Evolutionary conservation across 2,329 filamentous ascomycete species (phyloP).

Genomic region (Chrysosphaeria jannelii): DNA sequence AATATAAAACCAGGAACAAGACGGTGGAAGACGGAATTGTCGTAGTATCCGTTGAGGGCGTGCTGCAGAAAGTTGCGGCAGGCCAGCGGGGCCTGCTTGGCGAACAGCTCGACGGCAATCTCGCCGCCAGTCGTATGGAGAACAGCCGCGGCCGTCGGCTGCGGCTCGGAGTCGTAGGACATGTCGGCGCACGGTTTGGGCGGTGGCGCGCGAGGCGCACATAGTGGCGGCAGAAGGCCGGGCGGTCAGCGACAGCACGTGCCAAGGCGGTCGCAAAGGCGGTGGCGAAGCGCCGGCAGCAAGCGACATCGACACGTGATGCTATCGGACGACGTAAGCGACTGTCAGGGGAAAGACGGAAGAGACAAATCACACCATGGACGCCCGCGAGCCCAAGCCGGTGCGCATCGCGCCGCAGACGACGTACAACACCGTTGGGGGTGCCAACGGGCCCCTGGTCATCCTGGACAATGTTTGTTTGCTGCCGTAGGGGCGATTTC

Average conservation of each 20-base stretch:
- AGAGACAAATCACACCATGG: slow-evolving; percentile 11
- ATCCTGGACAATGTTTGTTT: slow-evolving; percentile 70
- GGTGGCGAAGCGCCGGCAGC: too few relatives aligned
- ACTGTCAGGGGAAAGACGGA: too few relatives aligned
- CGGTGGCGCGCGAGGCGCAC: too few relatives aligned
- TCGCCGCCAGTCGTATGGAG: slow-evolving; percentile 76
- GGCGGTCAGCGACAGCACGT: too few relatives aligned
- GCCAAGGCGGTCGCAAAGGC: too few relatives aligned
- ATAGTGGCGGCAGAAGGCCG: too few relatives aligned
- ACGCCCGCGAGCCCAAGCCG: slow-evolving; percentile 26
- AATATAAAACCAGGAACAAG: slow-evolving; percentile 76
- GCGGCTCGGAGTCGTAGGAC: slow-evolving; percentile 91
- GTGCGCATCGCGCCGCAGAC: slow-evolving; percentile 31
- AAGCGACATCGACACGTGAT: too few relatives aligned
- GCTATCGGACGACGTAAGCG: too few relatives aligned
- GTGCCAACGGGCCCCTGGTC: slow-evolving; percentile 92
- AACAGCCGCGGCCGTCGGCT: slow-evolving; percentile 73
- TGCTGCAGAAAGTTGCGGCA: slow-evolving; percentile 90
- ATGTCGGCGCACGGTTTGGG: slow-evolving; percentile 21
- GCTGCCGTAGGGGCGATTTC: not conserved
- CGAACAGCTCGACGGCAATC: slow-evolving; percentile 75
- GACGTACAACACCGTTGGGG: slow-evolving; percentile 93
- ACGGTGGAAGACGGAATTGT: slow-evolving; percentile 78
- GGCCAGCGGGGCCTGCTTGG: slow-evolving; percentile 72
- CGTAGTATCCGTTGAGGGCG: slow-evolving; percentile 85